phyloP scores from a whole-genome alignment of 148 eudicot genomes.

The Chenopodium album region DNA sequence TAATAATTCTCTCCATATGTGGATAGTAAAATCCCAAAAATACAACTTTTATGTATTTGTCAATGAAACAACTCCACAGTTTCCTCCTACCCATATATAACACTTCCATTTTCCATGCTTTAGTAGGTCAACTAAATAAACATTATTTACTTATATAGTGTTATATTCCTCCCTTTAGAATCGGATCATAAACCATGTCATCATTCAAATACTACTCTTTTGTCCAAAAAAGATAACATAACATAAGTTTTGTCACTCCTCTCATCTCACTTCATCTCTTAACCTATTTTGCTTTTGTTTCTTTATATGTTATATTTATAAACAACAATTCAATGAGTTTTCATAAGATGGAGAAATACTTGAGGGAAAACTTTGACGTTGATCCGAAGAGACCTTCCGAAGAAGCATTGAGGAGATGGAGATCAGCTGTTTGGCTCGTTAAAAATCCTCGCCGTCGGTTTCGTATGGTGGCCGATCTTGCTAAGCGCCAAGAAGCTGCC shows the following conservation, averaged over 20 bases:
- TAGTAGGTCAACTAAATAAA: too few relatives aligned
- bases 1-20: too few relatives aligned
- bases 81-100: neutral
- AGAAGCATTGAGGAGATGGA: slow-evolving; percentile 64
- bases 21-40: neutral
- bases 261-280: neutral
- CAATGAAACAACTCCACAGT: neutral
- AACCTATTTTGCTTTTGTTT: neutral
- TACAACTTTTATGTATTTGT: too few relatives aligned
- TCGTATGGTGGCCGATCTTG: slow-evolving; percentile 88
- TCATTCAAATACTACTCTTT: neutral
- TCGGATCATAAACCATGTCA: neutral
- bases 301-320: neutral
- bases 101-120: neutral
- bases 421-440: slow-evolving; percentile 71
- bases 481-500: slow-evolving; percentile 67
- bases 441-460: slow-evolving; percentile 87
- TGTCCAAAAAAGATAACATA: too few relatives aligned
- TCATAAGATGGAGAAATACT: slow-evolving; percentile 56
- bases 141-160: too few relatives aligned
- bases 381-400: slow-evolving; percentile 64
- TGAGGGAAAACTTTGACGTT: slow-evolving; percentile 65
- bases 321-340: neutral
- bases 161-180: neutral
- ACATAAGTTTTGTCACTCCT: neutral